These are phyloP conservation scores for Zymoseptoria crescenta DNA, from an alignment of 2,329 filamentous ascomycete species.

Conservation along the genomic window DNA sequence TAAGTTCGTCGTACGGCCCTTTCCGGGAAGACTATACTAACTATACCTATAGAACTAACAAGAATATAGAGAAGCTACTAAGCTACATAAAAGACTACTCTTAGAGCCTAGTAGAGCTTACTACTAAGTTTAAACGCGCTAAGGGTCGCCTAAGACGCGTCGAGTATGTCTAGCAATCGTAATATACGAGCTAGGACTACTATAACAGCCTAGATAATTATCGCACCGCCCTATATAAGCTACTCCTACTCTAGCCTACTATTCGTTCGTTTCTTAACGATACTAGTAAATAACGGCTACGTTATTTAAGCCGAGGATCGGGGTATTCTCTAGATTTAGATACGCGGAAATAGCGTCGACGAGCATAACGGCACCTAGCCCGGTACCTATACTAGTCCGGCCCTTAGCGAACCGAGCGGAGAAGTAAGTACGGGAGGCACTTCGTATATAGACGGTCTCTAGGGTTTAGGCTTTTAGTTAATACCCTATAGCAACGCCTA, in stretches of 20 bases:
- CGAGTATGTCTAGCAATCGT: too few relatives aligned
- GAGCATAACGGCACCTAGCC: conserved; percentile 27
- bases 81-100: conserved; percentile 35
- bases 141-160: conserved; percentile 20
- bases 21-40: too few relatives aligned
- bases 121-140: conserved; percentile 18
- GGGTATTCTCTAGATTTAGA: conserved; percentile 29
- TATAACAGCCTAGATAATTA: conserved; percentile 69
- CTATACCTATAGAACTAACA: conserved; percentile 38
- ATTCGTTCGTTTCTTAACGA: conserved; percentile 30
- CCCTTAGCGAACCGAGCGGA: conserved; percentile 31
- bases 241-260: conserved; percentile 60
- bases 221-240: conserved; percentile 74
- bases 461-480: too few relatives aligned
- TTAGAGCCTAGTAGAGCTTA: conserved; percentile 21
- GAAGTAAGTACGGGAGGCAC: conserved; percentile 25
- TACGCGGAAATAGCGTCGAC: conserved; percentile 33
- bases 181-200: too few relatives aligned
- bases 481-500: too few relatives aligned
- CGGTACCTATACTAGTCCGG: conserved; percentile 32
- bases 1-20: conserved; percentile 49
- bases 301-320: conserved; percentile 31
- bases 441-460: too few relatives aligned
- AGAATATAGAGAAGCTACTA: conserved; percentile 44
- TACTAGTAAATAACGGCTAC: conserved; percentile 27